Conservation (phyloP, 495 filamentous ascomycete species). For the Neurospora sublineolata region DNA sequence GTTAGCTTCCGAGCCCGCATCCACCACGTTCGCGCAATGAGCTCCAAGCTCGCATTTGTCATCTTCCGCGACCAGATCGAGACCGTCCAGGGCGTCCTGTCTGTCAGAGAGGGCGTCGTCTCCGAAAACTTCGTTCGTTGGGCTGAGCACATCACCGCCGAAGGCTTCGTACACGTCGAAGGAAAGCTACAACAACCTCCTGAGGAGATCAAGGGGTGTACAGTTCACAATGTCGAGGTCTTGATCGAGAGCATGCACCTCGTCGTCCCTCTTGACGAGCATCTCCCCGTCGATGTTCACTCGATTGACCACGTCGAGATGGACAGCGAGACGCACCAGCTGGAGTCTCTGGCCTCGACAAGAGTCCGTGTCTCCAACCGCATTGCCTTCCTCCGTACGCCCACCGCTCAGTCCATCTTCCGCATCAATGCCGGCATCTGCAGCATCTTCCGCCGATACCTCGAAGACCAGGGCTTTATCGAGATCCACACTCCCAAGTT, state of each 20-base stretch:
- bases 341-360: constrained; percentile 28
- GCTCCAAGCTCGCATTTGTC: constrained; percentile 80
- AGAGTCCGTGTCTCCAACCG: constrained; percentile 61
- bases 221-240: constrained; percentile 64
- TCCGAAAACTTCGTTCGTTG: constrained; percentile 85
- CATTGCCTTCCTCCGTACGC: constrained; percentile 74
- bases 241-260: constrained; percentile 71
- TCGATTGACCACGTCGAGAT: constrained; percentile 31
- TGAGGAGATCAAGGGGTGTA: constrained; percentile 68
- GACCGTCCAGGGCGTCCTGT: constrained; percentile 73
- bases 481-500: constrained; percentile 93
- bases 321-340: constrained; percentile 28
- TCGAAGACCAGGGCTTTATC: constrained; percentile 67
- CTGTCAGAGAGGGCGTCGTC: constrained; percentile 41
- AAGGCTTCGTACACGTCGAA: constrained; percentile 69
- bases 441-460: constrained; percentile 65
- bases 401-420: constrained; percentile 78
- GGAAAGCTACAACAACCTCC: constrained; percentile 64
- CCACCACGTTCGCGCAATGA: constrained; percentile 74
- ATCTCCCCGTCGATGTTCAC: constrained; percentile 60
- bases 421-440: constrained; percentile 67
- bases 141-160: constrained; percentile 63
- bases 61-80: constrained; percentile 69
- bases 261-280: constrained; percentile 44
- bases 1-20: constrained; percentile 74